phyloP scores from a whole-genome alignment of 2,329 filamentous ascomycete genomes.

The Neoscytalidium dimidiatum region DNA sequence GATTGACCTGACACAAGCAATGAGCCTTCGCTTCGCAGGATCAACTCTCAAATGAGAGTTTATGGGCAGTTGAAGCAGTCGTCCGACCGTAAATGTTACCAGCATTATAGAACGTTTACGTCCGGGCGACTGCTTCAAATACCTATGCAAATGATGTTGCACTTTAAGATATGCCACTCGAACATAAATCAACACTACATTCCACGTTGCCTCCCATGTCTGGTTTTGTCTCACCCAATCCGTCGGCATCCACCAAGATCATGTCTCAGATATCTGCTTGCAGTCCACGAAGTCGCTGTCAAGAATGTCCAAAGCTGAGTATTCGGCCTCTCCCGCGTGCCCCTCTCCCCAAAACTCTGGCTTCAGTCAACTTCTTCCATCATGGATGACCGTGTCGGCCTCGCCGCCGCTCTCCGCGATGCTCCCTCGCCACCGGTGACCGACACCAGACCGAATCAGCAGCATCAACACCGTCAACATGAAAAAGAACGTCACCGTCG shows the following conservation, averaged over 20 bases:
- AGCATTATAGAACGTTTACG: too few species aligned
- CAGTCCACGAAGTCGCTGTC: background rate
- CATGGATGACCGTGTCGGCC: background rate
- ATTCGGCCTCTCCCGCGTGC: too few species aligned
- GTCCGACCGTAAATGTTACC: too few species aligned
- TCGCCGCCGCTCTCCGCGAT: background rate
- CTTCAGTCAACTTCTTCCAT: too few species aligned
- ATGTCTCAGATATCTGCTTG: constrained; percentile 10
- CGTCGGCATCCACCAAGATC: background rate
- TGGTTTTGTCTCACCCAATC: background rate
- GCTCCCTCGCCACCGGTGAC: background rate
- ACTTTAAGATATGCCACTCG: background rate
- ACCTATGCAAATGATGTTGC: too few species aligned
- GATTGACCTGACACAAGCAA: too few species aligned
- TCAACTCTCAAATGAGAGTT: too few species aligned
- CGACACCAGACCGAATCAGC: background rate
- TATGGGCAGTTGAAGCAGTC: too few species aligned
- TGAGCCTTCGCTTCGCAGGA: too few species aligned
- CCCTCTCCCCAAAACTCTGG: too few species aligned
- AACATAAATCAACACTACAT: background rate
- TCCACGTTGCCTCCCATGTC: background rate
- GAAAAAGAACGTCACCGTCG: background rate
- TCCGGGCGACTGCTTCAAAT: too few species aligned
- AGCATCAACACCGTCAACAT: background rate
- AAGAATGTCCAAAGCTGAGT: background rate